A percentile compares a stretch with the other conserved stretches of the same genome.
phyloP scores from a whole-genome alignment of 257 asterid genomes.

The Lycium barbarum region DNA sequence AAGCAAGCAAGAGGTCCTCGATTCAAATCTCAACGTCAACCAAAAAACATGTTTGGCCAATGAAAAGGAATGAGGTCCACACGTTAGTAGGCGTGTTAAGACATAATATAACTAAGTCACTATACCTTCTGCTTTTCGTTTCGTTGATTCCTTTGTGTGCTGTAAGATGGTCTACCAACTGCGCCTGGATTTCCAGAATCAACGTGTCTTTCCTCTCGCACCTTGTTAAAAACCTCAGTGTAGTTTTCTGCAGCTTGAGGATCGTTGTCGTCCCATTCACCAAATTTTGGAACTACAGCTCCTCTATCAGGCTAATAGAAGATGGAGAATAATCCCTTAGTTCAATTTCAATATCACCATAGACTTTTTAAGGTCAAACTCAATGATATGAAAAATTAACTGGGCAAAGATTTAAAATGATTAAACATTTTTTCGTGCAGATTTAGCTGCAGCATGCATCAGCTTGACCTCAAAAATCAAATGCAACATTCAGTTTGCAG shows the following conservation, averaged over 20 bases:
- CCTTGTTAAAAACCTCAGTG: slow-evolving; percentile 69
- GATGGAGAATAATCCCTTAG: neutral
- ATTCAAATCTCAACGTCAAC: neutral
- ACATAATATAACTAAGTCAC: neutral
- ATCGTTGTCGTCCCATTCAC: slow-evolving; percentile 78
- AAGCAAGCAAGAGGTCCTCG: neutral
- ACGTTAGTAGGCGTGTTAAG: neutral
- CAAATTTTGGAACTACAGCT: slow-evolving; percentile 83
- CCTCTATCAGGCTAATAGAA: slow-evolving; percentile 42
- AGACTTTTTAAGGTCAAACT: neutral
- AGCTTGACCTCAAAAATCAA: neutral
- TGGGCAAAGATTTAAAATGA: neutral
- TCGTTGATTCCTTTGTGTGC: slow-evolving; percentile 33
- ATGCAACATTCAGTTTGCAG: neutral
- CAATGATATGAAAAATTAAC: neutral
- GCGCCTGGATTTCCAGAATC: slow-evolving; percentile 48
- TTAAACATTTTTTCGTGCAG: neutral
- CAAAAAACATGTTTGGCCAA: neutral
- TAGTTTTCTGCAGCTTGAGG: slow-evolving; percentile 78
- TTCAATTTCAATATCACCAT: neutral
- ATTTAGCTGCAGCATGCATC: neutral
- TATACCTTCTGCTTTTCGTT: slow-evolving; percentile 26
- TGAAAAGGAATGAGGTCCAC: neutral
- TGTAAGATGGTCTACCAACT: slow-evolving; percentile 45
- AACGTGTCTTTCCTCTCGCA: slow-evolving; percentile 55